These are phyloP conservation scores for Talaromyces sp. DNA, from an alignment of 2,329 filamentous ascomycete genomes.

Conservation along the genomic window DNA sequence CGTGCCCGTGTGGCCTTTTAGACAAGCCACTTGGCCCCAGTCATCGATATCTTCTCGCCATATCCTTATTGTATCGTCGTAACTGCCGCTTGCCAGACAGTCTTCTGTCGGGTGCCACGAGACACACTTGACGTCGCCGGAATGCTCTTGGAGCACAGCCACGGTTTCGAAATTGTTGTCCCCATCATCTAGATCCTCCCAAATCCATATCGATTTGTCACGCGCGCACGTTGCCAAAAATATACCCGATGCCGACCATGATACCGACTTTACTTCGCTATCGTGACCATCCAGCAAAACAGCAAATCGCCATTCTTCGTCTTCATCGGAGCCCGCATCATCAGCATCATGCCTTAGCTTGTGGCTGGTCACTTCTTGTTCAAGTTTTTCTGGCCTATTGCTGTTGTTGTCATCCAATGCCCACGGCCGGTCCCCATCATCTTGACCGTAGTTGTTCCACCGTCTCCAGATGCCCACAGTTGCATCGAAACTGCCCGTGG, in stretches of 20 bases:
- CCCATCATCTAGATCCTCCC: constrained; percentile 82
- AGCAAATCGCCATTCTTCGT: constrained; percentile 87
- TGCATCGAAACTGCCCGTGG: constrained; percentile 89
- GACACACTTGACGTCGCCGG: constrained; percentile 91
- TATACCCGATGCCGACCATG: constrained; percentile 59
- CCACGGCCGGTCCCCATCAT: constrained; percentile 18
- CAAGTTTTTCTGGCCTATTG: background rate
- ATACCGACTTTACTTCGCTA: constrained; percentile 83
- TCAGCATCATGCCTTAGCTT: constrained; percentile 17
- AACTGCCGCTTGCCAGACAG: constrained; percentile 82
- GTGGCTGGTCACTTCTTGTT: background rate
- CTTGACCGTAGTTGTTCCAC: constrained; percentile 36
- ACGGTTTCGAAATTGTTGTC: constrained; percentile 97
- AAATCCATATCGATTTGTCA: constrained; percentile 96
- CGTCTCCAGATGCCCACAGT: constrained; percentile 80
- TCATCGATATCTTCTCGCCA: constrained; percentile 91
- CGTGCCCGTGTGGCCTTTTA: constrained; percentile 76
- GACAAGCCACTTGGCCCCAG: constrained; percentile 81
- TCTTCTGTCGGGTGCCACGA: constrained; percentile 81
- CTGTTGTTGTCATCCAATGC: constrained; percentile 19
- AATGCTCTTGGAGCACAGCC: constrained; percentile 89
- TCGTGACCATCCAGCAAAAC: constrained; percentile 93
- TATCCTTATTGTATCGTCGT: constrained; percentile 84
- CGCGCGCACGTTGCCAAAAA: constrained; percentile 84
- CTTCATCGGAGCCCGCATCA: constrained; percentile 51